Conservation (phyloP, 805 yeast species). For the Saccharomycopsis fermentans region DNA sequence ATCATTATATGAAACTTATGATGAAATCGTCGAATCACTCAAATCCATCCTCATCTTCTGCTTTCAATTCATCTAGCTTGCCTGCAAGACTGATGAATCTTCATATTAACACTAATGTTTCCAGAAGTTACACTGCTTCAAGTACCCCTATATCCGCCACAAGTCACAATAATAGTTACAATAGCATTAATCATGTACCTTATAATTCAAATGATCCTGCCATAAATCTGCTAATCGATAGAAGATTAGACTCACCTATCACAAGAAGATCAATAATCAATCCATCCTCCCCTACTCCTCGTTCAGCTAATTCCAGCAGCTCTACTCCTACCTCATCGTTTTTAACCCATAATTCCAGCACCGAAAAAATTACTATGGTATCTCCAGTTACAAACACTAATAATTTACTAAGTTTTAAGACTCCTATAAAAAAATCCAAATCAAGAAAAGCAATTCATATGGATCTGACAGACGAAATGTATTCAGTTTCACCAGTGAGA, state of each 20-base stretch:
- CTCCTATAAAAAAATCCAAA: constrained; percentile 47
- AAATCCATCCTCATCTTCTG: not conserved
- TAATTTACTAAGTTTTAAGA: constrained; percentile 65
- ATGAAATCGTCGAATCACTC: not conserved
- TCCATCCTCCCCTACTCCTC: not conserved
- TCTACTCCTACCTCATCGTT: not conserved
- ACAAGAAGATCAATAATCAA: not conserved
- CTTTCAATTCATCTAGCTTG: not conserved
- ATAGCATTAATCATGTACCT: not conserved
- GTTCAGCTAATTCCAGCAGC: not conserved
- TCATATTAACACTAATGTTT: not conserved
- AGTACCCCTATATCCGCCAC: constrained; percentile 25
- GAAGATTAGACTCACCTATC: not conserved
- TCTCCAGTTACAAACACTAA: constrained; percentile 23
- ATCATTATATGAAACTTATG: not conserved
- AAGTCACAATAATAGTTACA: not conserved
- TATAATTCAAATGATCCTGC: not conserved
- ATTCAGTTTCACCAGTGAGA: constrained; percentile 78
- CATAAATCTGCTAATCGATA: not conserved
- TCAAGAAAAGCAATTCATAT: constrained; percentile 47
- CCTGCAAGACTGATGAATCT: not conserved
- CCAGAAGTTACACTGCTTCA: not conserved
- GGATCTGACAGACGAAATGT: constrained; percentile 62
- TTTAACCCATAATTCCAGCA: not conserved
- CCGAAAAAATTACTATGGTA: not conserved